Evolutionary conservation across 2,329 filamentous ascomycete species (phyloP), one percentile per base, ranked within the genome.

Genomic region (Ceratocystis alfenasii): DNA sequence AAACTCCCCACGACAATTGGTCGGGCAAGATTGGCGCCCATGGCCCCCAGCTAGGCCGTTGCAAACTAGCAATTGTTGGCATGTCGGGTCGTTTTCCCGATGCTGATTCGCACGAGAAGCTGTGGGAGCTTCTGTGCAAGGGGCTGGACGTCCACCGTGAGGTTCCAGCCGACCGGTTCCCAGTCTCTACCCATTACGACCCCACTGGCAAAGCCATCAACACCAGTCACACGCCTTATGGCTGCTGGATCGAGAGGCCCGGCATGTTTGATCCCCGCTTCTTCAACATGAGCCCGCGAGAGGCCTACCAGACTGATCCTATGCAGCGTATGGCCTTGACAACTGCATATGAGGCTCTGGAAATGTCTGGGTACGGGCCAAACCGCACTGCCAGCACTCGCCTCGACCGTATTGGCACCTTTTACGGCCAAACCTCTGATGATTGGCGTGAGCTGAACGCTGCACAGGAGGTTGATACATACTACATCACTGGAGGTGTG

Each of bases 51-150:
- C 67, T 69, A 7, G 77, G 76, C 15, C 76, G 83, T 71, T 83
- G 84, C 73, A 92, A 91, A 74, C 83, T 95, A 69, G 90, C 90
- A 66, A 91, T 95, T 69, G 87, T 95, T 44, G 90, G 90, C 64
- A 77, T 75, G 69, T 75, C 75, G 0, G 78, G 78, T 36, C 73
- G 78, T 0, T 76, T 80, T 25, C 77, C 78, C 0, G 78, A 78
- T 4, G 74, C 73, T 3, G 74, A 74, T 0, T 74, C 69, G 10
- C 75, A 75, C 3, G 74, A 75, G n/a, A 74, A 75, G 62, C 74
- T 79, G 74, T 90, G 87, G 87, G 81, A 88, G 44, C 76, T 90
- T 1, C 77, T 90, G 7, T 80, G 83, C 70, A 80, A 84, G 69
- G 87, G 87, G 12, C 78, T 85, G 0, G 87, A 89, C 72, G 84